Evolutionary conservation across 2,329 filamentous ascomycete species (phyloP).

Genomic region (Paramyrothecium roridum): DNA sequence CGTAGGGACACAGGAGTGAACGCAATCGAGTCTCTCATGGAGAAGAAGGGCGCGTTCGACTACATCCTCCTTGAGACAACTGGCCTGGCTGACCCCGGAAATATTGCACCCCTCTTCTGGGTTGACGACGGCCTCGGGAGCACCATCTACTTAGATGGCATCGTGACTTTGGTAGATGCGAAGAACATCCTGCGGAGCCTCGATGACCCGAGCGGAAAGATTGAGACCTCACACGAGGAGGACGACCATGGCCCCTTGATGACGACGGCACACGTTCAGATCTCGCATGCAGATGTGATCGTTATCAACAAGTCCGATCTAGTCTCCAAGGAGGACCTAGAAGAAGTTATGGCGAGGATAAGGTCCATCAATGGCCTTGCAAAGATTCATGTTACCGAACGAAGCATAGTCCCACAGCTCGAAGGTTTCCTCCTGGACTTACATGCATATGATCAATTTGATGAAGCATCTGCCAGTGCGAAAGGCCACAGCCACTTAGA

Average conservation of each 20-base stretch:
- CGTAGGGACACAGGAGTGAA: slow-evolving; percentile 83
- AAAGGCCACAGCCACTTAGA: slow-evolving; percentile 92
- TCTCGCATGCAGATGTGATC: slow-evolving; percentile 93
- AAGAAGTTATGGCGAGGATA: slow-evolving; percentile 67
- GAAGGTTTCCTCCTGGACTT: slow-evolving; percentile 86
- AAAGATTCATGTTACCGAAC: slow-evolving; percentile 76
- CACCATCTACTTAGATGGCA: slow-evolving; percentile 93
- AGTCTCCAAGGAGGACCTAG: slow-evolving; percentile 66
- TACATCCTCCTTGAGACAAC: slow-evolving; percentile 98
- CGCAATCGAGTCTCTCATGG: slow-evolving; percentile 94
- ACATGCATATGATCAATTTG: slow-evolving; percentile 86
- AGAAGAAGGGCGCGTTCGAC: slow-evolving; percentile 88
- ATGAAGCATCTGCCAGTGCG: slow-evolving; percentile 64
- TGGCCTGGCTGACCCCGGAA: slow-evolving; percentile 90
- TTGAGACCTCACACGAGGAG: slow-evolving; percentile 48
- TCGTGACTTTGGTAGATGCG: slow-evolving; percentile 92
- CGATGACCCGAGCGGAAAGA: slow-evolving; percentile 63
- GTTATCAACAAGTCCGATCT: slow-evolving; percentile 93
- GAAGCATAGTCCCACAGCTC: slow-evolving; percentile 75
- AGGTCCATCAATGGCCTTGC: slow-evolving; percentile 86
- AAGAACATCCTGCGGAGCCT: slow-evolving; percentile 85
- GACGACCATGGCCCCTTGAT: slow-evolving; percentile 64
- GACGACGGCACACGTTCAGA: slow-evolving; percentile 92
- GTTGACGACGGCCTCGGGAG: slow-evolving; percentile 93
- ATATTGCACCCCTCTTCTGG: slow-evolving; percentile 95